Base-by-base conservation (phyloP, 2,329 filamentous ascomycete species). In the Ilyonectria sp. region DNA sequence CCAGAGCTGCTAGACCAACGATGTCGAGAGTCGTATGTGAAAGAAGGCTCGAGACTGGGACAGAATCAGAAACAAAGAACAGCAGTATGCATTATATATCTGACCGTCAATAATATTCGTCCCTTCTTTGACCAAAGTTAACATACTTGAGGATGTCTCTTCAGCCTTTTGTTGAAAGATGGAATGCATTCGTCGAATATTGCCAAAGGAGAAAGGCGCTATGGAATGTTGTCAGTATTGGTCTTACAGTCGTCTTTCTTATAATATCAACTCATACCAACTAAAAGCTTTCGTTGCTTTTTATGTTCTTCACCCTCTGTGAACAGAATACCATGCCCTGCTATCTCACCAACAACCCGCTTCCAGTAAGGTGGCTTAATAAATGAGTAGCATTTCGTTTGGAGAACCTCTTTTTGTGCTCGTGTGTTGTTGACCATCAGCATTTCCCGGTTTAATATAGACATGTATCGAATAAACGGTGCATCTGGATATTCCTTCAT, bases 381-480 rank as follows among this genome's bases (percentile, higher is more conserved):
- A 11, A 47, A 47, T 10, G 44, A 47, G 21, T 47, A 47, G n/a
- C 44, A 47, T 6, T 19, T 19, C 2, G 44, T 47, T 21, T 47
- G 44, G 3, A 47, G 17, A 19, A 47, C n/a, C 17, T 10, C 44
- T 17, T 47, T 47, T 17, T 47, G 44, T 23, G 44, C 44, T 17
- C n/a, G 8, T 6, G 44, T 17, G 21, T 47, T 47, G n/a, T 47
- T 47, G n/a, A 47, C 44, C 44, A 47, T 47, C 21, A 47, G 17
- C 13, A 47, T 17, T 23, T 47, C 49, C 17, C 26, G 8, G 21
- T 53, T 53, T n/a, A 53, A 17, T 9, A 53, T 15, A 31, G 49
- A 53, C 26, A 31, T 10, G 49, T 53, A 53, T n/a, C 49, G 49
- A n/a, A 53, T 53, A n/a, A 53, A 53, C 9, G 49, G 49, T 17